phyloP scores from a whole-genome alignment of 495 filamentous ascomycete species.

The Penicillium pancosmium region DNA sequence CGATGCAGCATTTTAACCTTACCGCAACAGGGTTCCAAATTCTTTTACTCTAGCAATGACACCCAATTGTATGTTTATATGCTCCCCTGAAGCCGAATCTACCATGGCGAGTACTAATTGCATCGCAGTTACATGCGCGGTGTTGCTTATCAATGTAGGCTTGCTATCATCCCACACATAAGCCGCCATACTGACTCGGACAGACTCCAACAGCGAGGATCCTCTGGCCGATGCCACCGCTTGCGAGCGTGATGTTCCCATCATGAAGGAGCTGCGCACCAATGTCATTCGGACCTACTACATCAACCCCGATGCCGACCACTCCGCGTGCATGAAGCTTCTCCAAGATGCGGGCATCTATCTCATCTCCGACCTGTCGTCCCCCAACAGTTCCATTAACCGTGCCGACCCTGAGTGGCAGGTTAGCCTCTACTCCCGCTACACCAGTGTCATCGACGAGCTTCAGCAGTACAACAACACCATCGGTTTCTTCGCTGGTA shows the following conservation, averaged over 20 bases:
- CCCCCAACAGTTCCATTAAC: conserved; percentile 81
- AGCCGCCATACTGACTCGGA: background rate
- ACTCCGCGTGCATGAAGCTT: conserved; percentile 81
- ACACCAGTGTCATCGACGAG: conserved; percentile 81
- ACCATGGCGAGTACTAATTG: conserved; percentile 11
- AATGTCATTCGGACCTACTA: conserved; percentile 95
- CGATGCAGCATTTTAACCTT: conserved; percentile 4
- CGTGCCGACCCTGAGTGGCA: conserved; percentile 77
- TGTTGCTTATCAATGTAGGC: conserved; percentile 80
- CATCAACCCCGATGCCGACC: conserved; percentile 77
- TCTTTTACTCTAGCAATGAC: conserved; percentile 75
- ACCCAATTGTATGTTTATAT: conserved; percentile 70
- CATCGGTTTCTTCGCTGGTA: conserved; percentile 95
- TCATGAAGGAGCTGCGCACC: conserved; percentile 72
- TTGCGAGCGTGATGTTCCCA: conserved; percentile 84
- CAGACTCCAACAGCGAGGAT: conserved; percentile 45
- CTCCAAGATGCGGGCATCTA: conserved; percentile 90
- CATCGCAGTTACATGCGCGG: conserved; percentile 70
- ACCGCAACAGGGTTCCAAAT: conserved; percentile 63
- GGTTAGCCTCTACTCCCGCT: conserved; percentile 71
- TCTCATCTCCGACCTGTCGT: conserved; percentile 83
- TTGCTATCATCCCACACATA: background rate
- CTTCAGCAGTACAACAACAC: conserved; percentile 80
- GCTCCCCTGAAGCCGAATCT: background rate
- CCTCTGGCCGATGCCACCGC: conserved; percentile 70